Evolutionary conservation across 306 rosid genomes (phyloP).

Genomic region (Quercus alba): DNA sequence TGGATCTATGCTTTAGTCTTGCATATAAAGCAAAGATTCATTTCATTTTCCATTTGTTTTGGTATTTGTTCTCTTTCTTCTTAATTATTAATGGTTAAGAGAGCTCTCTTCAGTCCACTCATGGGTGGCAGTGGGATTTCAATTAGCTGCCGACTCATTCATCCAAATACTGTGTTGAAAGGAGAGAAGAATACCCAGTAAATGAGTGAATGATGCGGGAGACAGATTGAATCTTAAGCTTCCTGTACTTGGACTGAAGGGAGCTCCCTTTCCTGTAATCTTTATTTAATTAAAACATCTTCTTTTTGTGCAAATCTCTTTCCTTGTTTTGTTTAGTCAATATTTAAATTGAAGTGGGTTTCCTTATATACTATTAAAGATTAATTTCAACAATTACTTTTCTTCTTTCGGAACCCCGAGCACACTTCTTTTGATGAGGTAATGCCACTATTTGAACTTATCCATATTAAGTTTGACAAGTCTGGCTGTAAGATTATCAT

Average conservation of each 20-base stretch:
- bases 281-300: background rate
- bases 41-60: background rate
- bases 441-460: background rate
- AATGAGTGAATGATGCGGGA: constrained; percentile 96
- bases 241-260: constrained; percentile 99
- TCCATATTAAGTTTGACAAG: too few relatives aligned
- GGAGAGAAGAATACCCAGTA: constrained; percentile 33
- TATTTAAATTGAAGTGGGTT: background rate
- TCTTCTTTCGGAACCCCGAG: background rate
- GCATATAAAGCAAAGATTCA: background rate
- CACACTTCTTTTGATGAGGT: background rate
- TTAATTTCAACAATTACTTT: background rate
- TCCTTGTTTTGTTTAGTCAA: background rate
- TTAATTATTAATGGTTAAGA: constrained; percentile 15
- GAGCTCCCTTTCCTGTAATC: constrained; percentile 71
- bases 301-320: background rate
- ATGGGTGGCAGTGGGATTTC: constrained; percentile 49
- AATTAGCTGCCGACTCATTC: constrained; percentile 98
- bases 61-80: background rate
- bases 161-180: constrained; percentile 70
- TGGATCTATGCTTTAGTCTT: constrained; percentile 5
- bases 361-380: background rate
- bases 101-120: constrained; percentile 99
- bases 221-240: constrained; percentile 75
- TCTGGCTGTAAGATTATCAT: too few relatives aligned